phyloP scores from a whole-genome alignment of 176 grass and related monocot genomes.

The Carex kokanica region DNA sequence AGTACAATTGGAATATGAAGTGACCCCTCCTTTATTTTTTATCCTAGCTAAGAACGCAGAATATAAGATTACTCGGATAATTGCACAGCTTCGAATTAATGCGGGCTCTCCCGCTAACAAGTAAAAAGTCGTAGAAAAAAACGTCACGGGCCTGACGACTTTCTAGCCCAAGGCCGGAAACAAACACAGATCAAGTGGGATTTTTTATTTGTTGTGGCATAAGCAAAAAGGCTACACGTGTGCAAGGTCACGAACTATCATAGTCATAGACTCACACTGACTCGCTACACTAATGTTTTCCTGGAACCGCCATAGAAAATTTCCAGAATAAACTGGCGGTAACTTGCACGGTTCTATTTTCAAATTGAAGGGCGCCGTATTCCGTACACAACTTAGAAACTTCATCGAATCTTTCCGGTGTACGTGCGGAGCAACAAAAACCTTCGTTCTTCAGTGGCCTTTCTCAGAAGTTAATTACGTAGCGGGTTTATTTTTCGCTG shows the following conservation, averaged over 20 bases:
- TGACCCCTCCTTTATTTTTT: no score
- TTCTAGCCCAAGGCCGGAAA: background rate
- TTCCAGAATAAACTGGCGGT: background rate
- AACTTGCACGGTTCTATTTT: constrained; percentile 9
- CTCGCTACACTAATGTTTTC: background rate
- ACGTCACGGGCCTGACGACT: no score
- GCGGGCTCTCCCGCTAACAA: no score
- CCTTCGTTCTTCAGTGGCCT: background rate
- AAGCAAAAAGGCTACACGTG: background rate
- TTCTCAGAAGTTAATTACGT: background rate
- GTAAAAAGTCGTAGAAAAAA: background rate
- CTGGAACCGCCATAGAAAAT: background rate
- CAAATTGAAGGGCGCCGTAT: background rate
- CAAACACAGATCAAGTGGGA: background rate
- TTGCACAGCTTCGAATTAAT: background rate
- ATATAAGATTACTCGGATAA: background rate
- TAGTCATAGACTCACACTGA: background rate
- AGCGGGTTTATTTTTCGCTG: background rate
- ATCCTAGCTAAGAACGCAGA: background rate
- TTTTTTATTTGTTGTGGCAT: background rate
- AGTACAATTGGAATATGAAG: no score
- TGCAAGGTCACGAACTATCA: no score
- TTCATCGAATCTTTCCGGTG: background rate
- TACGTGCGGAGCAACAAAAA: constrained; percentile 1
- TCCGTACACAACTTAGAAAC: background rate